phyloP scores from a whole-genome alignment of 768 basidiomycete genomes.

The Lactarius indigo region DNA sequence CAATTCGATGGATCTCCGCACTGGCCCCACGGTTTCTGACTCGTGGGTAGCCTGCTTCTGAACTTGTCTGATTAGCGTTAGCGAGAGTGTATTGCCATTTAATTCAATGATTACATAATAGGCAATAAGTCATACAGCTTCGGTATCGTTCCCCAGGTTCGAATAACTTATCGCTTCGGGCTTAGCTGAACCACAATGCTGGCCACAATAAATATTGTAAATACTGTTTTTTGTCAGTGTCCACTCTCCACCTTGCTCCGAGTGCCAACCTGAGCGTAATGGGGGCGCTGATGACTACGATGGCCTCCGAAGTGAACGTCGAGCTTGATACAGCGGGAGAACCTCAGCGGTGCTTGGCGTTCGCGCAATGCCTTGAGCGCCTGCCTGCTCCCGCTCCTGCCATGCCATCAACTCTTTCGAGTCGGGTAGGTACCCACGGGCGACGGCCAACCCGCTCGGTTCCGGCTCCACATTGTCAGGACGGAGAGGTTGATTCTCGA shows the following conservation, averaged over 20 bases:
- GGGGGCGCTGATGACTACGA: background rate
- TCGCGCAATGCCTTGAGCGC: background rate
- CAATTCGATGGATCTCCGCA: too few species aligned
- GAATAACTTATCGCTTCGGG: too few species aligned
- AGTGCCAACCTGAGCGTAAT: background rate
- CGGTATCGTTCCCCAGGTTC: too few species aligned
- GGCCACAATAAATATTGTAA: too few species aligned
- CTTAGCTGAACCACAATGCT: too few species aligned
- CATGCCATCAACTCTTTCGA: slow-evolving; percentile 6
- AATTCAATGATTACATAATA: background rate
- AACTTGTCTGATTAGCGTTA: background rate
- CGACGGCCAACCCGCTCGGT: background rate
- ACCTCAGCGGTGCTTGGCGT: background rate
- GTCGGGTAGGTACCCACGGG: background rate
- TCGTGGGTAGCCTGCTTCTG: background rate
- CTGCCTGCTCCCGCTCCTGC: background rate
- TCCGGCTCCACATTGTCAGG: background rate
- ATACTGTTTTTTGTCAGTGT: too few species aligned
- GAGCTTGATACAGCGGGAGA: background rate
- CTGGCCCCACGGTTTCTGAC: too few species aligned
- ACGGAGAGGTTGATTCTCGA: background rate
- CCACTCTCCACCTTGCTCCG: too few species aligned
- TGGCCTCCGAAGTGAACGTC: background rate
- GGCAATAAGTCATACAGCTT: background rate
- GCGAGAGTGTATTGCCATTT: background rate